Conservation (phyloP, 805 yeast species). For the Ogataea chonburiensis region DNA sequence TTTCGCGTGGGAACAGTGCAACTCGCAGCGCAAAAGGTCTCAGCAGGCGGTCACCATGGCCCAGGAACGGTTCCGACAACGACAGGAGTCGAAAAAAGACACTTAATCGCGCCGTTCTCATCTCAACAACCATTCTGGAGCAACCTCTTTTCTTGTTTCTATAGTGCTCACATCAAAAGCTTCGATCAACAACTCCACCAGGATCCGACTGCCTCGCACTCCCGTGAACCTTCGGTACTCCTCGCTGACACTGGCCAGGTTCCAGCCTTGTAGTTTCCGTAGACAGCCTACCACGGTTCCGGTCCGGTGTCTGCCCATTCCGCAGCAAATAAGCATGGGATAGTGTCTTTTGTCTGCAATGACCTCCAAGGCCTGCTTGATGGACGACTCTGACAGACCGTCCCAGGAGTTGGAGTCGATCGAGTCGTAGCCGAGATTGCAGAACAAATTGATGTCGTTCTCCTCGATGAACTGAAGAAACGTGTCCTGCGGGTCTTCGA, state of each 20-base stretch:
- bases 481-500: slow-evolving; percentile 92
- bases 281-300: slow-evolving; percentile 96
- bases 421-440: slow-evolving; percentile 65
- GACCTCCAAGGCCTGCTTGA: slow-evolving; percentile 72
- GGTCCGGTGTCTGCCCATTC: slow-evolving; percentile 97
- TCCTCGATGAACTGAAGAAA: slow-evolving; percentile 77
- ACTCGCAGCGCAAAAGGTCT: slow-evolving; percentile 64
- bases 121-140: slow-evolving; percentile 48
- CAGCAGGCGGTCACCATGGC: slow-evolving; percentile 69
- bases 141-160: slow-evolving; percentile 38
- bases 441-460: slow-evolving; percentile 71
- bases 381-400: slow-evolving; percentile 80
- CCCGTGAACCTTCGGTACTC: slow-evolving; percentile 95
- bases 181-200: slow-evolving; percentile 88
- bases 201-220: slow-evolving; percentile 83
- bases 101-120: slow-evolving; percentile 9
- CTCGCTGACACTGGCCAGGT: slow-evolving; percentile 86
- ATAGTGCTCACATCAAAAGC: slow-evolving; percentile 52
- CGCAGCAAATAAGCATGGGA: slow-evolving; percentile 90
- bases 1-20: slow-evolving; percentile 92
- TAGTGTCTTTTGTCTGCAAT: slow-evolving; percentile 71
- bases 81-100: slow-evolving; percentile 34
- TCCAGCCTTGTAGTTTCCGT: slow-evolving; percentile 95
- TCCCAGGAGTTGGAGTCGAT: slow-evolving; percentile 84
- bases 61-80: slow-evolving; percentile 41